Evolutionary conservation across 257 asterid genomes (phyloP), one percentile per base, ranked within the genome.

Genomic region (Coffea eugenioides): DNA sequence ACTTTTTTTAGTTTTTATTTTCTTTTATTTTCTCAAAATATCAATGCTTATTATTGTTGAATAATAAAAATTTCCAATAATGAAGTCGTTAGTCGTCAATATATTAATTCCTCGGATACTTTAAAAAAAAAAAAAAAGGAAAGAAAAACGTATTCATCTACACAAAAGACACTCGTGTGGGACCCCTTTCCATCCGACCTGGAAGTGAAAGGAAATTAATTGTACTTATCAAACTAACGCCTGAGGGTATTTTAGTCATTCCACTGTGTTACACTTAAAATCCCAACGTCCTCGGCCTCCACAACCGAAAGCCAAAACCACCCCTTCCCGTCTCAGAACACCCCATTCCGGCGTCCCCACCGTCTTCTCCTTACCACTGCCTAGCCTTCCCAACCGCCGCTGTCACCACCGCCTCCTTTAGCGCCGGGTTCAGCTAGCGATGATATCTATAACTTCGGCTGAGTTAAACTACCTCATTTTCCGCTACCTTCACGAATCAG

Each of bases 401-500:
- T 21, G 12, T 39, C 62, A 6, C 62, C 62, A 21, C 75, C 75
- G 6, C 16, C 39, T 8, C 69, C 39, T 62, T 13, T 25, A 14
- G 15, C 57, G 46, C 73, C 6, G 51, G 21, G 18, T 45, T 68
- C 72, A 23, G 23, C 54, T 74, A 64, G 73, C 4, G 77, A 95
- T 90, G 97, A 82, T 85, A 48, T 85, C 98, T 77, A 71, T 95
- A 57, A 91, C 97, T 77, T 93, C 98, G 51, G 77, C 86, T 77
- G 97, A 93, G 88, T 80, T 95, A 80, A 93, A 95, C 83, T 95
- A 90, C 86, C 96, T 95, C 49, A 87, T 93, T 86, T 95, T 93
- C 87, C 97, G 98, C 45, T 93, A 95, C 80, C 96, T 95, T 69
- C 93, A 89, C 81, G 98, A 95, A 90, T 95, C 98, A 82, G 97